Base-by-base conservation (phyloP, 108 stramenopile genomes). In the Nannochloropsis gaditana region DNA sequence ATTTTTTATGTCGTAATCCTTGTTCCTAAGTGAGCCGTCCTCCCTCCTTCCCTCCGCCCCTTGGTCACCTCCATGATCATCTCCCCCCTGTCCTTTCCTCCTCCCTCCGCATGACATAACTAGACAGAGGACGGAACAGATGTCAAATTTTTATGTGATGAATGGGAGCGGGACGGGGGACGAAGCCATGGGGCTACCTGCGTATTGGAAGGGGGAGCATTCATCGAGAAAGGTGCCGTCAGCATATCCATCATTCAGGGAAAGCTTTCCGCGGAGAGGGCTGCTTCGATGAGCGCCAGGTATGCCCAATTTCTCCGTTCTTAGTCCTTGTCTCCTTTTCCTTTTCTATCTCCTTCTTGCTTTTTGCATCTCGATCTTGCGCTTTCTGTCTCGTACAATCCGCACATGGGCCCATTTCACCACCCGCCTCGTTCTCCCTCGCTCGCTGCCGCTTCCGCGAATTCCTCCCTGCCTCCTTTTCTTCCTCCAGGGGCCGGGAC, bases 171-270 rank as follows among this genome's bases (percentile, higher is more conserved):
- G 10, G 82, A 19, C 82, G 82, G 43, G 43, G 82, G 82, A 19
- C 2, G 15, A 73, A 42, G 42, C 43, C 82, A 83, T 43, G 94
- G 95, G 21, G 92, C 93, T 79, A 97, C 96, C 21, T 92, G 96
- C 11, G 96, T 97, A 41, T 86, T 97, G 45, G 93, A 95, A 87
- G 93, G 91, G 9, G 96, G 96, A 3, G 85, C 91, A 43, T 91
- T 97, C 45, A 87, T 96, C 15, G 96, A 97, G 92, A 97, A 97
- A 91, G 96, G 95, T 9, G 95, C 95, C 8, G 95, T 95, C 85
- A 95, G 95, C 43, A 89, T 95, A 17, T 95, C 96, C 4, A 17
- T 96, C 21, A 92, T 97, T 42, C 83, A 90, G 19, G 87, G 87
- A 11, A 90, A 94, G 42, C 95, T 97, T 73, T 93, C 93, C 15